Conservation (phyloP, 2,329 filamentous ascomycete genomes). For the Colletotrichum plurivorum region DNA sequence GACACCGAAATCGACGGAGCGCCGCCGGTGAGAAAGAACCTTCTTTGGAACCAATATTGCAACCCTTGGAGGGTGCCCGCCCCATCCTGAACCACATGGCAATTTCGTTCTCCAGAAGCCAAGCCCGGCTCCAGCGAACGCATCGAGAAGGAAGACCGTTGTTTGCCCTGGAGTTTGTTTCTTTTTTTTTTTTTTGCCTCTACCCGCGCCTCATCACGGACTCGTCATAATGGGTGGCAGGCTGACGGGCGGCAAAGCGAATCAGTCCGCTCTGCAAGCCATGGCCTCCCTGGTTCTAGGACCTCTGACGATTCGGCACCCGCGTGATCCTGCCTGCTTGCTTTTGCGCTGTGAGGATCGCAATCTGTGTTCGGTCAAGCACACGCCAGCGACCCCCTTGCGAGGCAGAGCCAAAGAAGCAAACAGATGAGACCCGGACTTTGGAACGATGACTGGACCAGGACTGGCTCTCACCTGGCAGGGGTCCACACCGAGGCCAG, state of each 20-base stretch:
- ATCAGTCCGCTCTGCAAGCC: slow-evolving; percentile 17
- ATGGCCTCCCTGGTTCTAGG: neutral
- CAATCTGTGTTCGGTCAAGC: slow-evolving; percentile 21
- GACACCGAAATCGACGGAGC: slow-evolving; percentile 12
- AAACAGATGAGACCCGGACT: slow-evolving; percentile 20
- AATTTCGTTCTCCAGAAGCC: slow-evolving; percentile 31
- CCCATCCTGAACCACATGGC: slow-evolving; percentile 37
- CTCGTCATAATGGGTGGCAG: neutral
- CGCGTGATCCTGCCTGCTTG: slow-evolving; percentile 4
- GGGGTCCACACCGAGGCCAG: slow-evolving; percentile 33
- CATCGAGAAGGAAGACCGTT: slow-evolving; percentile 17
- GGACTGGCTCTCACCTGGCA: slow-evolving; percentile 10
- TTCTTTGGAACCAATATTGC: slow-evolving; percentile 40
- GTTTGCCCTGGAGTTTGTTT: slow-evolving; percentile 16
- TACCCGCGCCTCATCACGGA: neutral
- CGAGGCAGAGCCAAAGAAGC: slow-evolving; percentile 22
- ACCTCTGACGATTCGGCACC: slow-evolving; percentile 6
- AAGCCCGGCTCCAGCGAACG: slow-evolving; percentile 1
- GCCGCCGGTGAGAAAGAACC: slow-evolving; percentile 32
- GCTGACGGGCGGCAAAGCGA: neutral
- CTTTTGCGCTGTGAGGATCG: slow-evolving; percentile 19
- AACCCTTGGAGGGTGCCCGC: slow-evolving; percentile 23
- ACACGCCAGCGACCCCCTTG: slow-evolving; percentile 19
- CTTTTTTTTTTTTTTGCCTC: neutral
- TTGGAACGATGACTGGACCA: neutral